Percentiles rank a stretch among this genome's conserved stretches.
Evolutionary conservation across 768 basidiomycete species (phyloP).

Genomic region (Porphyrellus cyaneotinctus): DNA sequence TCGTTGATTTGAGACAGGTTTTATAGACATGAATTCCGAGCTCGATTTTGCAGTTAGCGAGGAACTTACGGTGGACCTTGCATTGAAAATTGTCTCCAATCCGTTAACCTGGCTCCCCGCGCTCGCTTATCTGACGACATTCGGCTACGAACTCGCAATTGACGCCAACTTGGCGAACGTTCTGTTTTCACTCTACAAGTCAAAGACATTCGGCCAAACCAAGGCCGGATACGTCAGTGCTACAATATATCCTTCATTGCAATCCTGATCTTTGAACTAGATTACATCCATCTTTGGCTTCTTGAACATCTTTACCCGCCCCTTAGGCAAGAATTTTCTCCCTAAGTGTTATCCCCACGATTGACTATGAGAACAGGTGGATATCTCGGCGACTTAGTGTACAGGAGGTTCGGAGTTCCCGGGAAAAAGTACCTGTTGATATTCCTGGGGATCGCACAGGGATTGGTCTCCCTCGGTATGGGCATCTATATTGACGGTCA

Average conservation of each 20-base stretch:
- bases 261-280: neutral
- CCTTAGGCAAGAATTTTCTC: neutral
- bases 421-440: conserved; percentile 6
- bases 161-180: conserved; percentile 6
- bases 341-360: neutral
- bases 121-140: conserved; percentile 2
- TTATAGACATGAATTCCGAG: conserved; percentile 15
- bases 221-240: conserved; percentile 8
- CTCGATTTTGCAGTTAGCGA: conserved; percentile 3
- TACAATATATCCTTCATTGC: neutral
- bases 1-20: neutral
- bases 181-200: conserved; percentile 1
- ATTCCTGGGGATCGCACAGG: neutral
- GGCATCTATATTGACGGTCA: conserved; percentile 41
- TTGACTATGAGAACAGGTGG: neutral
- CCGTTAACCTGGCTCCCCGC: conserved; percentile 7
- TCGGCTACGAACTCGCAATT: conserved; percentile 4
- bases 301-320: conserved; percentile 1
- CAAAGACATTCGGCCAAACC: conserved; percentile 1
- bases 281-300: conserved; percentile 3
- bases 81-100: neutral
- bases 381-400: conserved; percentile 4
- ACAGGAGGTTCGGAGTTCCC: conserved; percentile 4
- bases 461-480: conserved; percentile 2
- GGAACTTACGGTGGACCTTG: neutral